Evolutionary conservation across 345 rosid genomes (phyloP), one percentile per base, ranked within the genome.

Genomic region (Populus pruinosa): DNA sequence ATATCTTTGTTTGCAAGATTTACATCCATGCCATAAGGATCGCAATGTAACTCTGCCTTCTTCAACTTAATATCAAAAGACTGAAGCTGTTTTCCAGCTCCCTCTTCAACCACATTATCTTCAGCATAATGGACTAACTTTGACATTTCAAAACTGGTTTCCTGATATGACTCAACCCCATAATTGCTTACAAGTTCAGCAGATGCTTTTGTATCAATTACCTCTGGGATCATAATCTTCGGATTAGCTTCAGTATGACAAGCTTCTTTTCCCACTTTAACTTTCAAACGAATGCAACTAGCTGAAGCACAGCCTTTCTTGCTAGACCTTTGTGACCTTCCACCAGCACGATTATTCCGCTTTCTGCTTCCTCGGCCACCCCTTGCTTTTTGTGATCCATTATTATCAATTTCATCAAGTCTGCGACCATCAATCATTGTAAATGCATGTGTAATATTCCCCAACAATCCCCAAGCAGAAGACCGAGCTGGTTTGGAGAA

Each of bases 201-300:
- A 73, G 88, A 79, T 41, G 75, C 79, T 12, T 85, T 76, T 59
- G 76, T 79, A 75, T 77, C 87, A 79, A 79, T 83, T 69, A 81
- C 84, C 81, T 86, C 77, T 17, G 87, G 81, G 53, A 87, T 86
- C 67, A 70, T 68, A 75, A 76, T 61, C 65, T 85, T 83, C 70
- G 80, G 53, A 82, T 83, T 21, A 21, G 4, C n/a, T 55, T 55
- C 82, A 74, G 69, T 84, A 59, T 81, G 85, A 82, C 83, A 76
- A 82, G 78, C 75, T 72, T 80, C 86, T 31, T 90, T 91, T 71
- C 99, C 97, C 85, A 93, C 76, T 84, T 88, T 96, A 76, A 96
- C 89, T 89, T 86, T 93, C 83, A 96, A 83, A 50, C 96, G 94
- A 62, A 96, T 87, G 83, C 91, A 78, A 73, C 77, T 81, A 62